Base-by-base conservation (phyloP, 1,284 basidiomycete species). In the Trametes sp. region DNA sequence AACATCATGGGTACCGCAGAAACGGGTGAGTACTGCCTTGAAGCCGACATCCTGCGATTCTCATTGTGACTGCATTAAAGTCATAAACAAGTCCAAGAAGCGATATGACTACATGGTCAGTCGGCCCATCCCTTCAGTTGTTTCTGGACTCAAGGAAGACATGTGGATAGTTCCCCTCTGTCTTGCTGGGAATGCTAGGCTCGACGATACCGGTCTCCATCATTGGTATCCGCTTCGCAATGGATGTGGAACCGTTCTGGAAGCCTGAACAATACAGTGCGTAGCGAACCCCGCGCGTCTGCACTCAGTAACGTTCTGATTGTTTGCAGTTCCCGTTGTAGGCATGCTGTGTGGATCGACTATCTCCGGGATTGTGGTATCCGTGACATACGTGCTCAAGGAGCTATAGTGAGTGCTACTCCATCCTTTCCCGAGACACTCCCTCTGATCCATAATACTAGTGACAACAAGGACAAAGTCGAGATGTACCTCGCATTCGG, bases 261-360 rank as follows among this genome's bases (percentile, higher is more conserved):
- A 84, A 81, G 48, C 92, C 93, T 0, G 87, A 88, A 46, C 88
- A 93, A 74, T 95, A 89, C 69, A 89, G 92, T 93, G 65, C 60
- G 85, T 72, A 14, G 21, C 28, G 14, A 16, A 21, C 9, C 29
- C 45, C 11, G 21, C 87, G 63, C 19, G 10, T 41, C 8, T 62
- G 76, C 65, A 35, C 44, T 7, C 35, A n/a, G n/a, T n/a, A 46
- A 23, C 48, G 62, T 52, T 24, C 50, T 52, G 33, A 44, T 24
- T 21, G 31, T 28, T 2, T 38, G 9, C 60, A 94, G 93, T 95
- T 61, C 93, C 93, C 10, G 85, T 94, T 54, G 82, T 94, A 10
- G 93, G 94, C n/a, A 95, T 95, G 94, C 80, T 95, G 2, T 91
- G 93, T 54, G 93, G 93, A 4, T 87, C 84, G 63, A 89, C 92